Conservation (phyloP, 2,329 filamentous ascomycete genomes). For the Venturia nashicola region DNA sequence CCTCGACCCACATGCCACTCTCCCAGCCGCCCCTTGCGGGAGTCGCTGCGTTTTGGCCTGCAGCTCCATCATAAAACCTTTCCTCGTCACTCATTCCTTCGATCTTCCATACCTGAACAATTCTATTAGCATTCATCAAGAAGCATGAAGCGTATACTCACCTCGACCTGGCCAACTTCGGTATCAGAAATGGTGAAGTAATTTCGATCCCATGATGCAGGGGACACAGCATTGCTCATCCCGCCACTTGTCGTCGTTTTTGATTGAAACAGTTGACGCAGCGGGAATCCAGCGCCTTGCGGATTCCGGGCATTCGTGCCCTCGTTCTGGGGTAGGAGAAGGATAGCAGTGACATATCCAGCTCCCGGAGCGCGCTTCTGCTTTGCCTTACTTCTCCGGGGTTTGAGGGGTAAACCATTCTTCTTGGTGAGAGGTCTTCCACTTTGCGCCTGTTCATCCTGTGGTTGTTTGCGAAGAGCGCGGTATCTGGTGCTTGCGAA, state of each 20-base stretch:
- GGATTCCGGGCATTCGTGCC: not conserved
- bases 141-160: conserved; percentile 22
- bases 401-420: not conserved
- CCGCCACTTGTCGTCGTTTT: conserved; percentile 71
- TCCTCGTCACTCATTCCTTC: not conserved
- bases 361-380: not conserved
- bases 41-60: not conserved
- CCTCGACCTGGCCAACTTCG: conserved; percentile 75
- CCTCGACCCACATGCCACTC: conserved; percentile 1
- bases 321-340: not conserved
- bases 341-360: conserved; percentile 6
- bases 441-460: not conserved
- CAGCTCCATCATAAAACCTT: not conserved
- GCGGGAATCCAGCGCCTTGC: conserved; percentile 3
- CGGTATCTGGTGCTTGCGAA: conserved; percentile 1
- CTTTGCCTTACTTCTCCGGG: not conserved
- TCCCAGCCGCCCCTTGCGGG: conserved; percentile 1
- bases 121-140: not conserved
- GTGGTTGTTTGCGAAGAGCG: not conserved
- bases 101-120: conserved; percentile 7
- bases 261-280: conserved; percentile 2
- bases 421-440: not conserved
- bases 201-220: conserved; percentile 73
- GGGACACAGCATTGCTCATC: conserved; percentile 74
- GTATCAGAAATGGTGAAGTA: conserved; percentile 86